Evolutionary conservation across 1,284 basidiomycete genomes (phyloP).

Genomic region (Boletus chippewaensis): DNA sequence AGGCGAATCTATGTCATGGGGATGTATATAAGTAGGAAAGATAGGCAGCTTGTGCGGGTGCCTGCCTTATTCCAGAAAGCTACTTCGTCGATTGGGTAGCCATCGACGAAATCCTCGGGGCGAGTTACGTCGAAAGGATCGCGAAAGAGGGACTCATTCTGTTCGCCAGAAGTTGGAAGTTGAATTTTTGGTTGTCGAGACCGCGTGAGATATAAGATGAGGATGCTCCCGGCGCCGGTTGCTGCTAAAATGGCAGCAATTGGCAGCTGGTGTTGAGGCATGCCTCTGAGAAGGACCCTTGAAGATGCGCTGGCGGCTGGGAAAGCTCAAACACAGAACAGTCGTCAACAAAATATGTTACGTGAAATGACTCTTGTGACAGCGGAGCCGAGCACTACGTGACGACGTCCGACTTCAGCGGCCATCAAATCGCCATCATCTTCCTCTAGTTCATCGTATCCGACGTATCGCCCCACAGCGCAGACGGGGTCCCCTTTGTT

Average conservation of each 20-base stretch:
- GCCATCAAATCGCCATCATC: neutral
- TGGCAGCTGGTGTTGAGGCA: constrained; percentile 58
- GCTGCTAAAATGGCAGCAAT: constrained; percentile 45
- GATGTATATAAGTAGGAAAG: constrained; percentile 3
- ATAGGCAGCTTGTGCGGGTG: constrained; percentile 11
- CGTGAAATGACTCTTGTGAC: neutral
- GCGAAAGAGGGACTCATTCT: constrained; percentile 31
- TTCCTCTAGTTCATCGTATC: neutral
- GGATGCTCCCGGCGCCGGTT: constrained; percentile 41
- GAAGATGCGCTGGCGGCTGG: neutral
- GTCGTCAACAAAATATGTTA: neutral
- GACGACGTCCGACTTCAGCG: neutral
- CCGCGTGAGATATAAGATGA: constrained; percentile 37
- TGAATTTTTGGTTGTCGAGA: constrained; percentile 48
- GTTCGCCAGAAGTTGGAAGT: constrained; percentile 42
- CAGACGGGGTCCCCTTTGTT: too few species aligned
- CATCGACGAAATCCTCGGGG: constrained; percentile 66
- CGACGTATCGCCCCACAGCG: neutral
- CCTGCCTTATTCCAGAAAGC: constrained; percentile 67
- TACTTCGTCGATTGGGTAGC: constrained; percentile 65
- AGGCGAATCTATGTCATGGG: constrained; percentile 42
- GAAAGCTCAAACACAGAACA: neutral
- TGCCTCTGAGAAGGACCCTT: constrained; percentile 21
- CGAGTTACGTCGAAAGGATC: constrained; percentile 78
- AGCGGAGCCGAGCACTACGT: constrained; percentile 20